These are phyloP conservation scores for Geranomyces michiganensis DNA, from an alignment of 192 early-diverging fungal species.

Conservation along the genomic window DNA sequence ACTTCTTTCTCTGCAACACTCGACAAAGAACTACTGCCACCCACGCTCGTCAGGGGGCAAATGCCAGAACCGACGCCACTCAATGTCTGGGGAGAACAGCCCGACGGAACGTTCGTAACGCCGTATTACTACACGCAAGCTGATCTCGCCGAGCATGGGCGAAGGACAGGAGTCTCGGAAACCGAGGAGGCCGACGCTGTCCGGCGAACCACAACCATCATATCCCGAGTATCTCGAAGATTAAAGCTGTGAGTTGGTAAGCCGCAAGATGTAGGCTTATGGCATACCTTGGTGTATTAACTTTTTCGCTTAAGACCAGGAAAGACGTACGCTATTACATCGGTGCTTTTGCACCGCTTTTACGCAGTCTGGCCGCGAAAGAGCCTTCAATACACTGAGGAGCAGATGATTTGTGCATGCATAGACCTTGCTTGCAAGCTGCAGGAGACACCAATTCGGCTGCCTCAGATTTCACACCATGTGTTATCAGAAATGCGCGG, in stretches of 20 bases:
- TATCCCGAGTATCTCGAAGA: slow-evolving; percentile 10
- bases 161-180: slow-evolving; percentile 14
- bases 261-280: background rate
- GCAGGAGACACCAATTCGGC: slow-evolving; percentile 29
- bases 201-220: slow-evolving; percentile 8
- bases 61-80: background rate
- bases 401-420: slow-evolving; percentile 25
- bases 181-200: slow-evolving; percentile 15
- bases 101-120: slow-evolving; percentile 23
- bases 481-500: slow-evolving; percentile 25
- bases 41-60: too few relatives aligned
- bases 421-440: slow-evolving; percentile 36
- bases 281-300: background rate
- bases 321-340: slow-evolving; percentile 27
- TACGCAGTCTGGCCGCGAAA: slow-evolving; percentile 31
- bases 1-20: too few relatives aligned
- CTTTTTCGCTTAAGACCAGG: slow-evolving; percentile 13
- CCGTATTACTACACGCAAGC: slow-evolving; percentile 24
- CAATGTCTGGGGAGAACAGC: slow-evolving; percentile 29
- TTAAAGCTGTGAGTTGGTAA: slow-evolving; percentile 21
- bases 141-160: slow-evolving; percentile 2
- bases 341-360: slow-evolving; percentile 25
- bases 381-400: slow-evolving; percentile 27
- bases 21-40: too few relatives aligned
- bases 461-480: slow-evolving; percentile 16